Evolutionary conservation across 1,284 basidiomycete genomes (phyloP), one percentile per base, ranked within the genome.

Genomic region (Blastosporella zonata): DNA sequence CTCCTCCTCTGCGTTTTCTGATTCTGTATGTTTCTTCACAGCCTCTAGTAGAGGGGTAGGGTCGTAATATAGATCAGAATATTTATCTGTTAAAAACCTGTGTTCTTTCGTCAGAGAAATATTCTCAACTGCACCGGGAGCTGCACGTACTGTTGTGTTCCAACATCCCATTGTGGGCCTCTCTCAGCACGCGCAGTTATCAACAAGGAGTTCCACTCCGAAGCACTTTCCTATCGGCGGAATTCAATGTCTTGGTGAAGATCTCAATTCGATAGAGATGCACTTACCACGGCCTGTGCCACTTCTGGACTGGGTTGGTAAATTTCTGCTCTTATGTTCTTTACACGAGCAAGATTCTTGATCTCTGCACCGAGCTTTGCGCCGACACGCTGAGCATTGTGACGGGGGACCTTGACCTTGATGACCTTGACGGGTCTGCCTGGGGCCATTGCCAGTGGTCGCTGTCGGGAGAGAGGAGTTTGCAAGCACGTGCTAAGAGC

Each of bases 111-210:
- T 35, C 33, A 33, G 38, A 34, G 18, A 40, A 41, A 39, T 25
- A 27, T 39, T 28, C 35, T 18, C 12, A 27, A 31, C 13, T 8
- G 18, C 9, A 28, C 51, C 35, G 10, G 43, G 42, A 41, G 28
- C 17, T 17, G 36, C 12, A 66, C 72, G 47, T 49, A 91, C 89
- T 85, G 81, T 64, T 91, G 88, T 17, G 88, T 89, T 18, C 86
- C 85, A 29, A 90, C 74, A 63, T 91, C 88, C 88, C 88, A 91
- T 58, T 90, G 89, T 3, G 88, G 88, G 0, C 89, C 88, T 53
- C 88, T 73, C 52, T 84, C 80, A 7, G 88, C 89, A 31, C 89
- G 78, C 3, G 88, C 88, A 29, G 81, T 85, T 51, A 81, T 77
- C 39, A 91, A 69, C 42, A 89, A 60, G 0, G 88, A 90, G 58